A percentile compares a stretch with the other conserved stretches of the same genome.
phyloP scores from a whole-genome alignment of 495 filamentous ascomycete species.

The Penicillium riverlandense region DNA sequence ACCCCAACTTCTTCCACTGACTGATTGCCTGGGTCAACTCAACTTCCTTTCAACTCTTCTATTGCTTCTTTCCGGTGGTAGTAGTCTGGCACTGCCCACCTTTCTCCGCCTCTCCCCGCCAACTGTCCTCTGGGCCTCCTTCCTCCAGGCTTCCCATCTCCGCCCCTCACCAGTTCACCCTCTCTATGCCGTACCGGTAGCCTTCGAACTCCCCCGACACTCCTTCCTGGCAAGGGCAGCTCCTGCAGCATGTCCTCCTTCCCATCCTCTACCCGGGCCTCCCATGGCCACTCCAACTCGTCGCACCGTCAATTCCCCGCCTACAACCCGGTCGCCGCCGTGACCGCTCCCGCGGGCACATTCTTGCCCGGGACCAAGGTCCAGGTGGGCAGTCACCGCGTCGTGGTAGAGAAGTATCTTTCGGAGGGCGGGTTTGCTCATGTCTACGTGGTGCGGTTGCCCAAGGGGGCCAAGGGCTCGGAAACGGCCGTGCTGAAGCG shows the following conservation, averaged over 20 bases:
- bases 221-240: constrained; percentile 22
- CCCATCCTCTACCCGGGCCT: constrained; percentile 17
- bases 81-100: constrained; percentile 16
- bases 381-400: constrained; percentile 85
- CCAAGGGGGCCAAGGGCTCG: constrained; percentile 67
- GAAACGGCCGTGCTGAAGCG: constrained; percentile 88
- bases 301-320: constrained; percentile 23
- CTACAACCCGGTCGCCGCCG: constrained; percentile 32
- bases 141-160: constrained; percentile 12
- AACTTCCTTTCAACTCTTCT: not conserved
- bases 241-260: constrained; percentile 29
- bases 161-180: not conserved
- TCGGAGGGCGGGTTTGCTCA: constrained; percentile 98
- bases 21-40: not conserved
- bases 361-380: constrained; percentile 93
- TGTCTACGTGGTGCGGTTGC: constrained; percentile 90
- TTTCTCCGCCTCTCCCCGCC: constrained; percentile 16
- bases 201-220: constrained; percentile 1
- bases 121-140: constrained; percentile 20
- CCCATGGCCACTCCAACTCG: constrained; percentile 25
- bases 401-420: constrained; percentile 95
- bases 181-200: constrained; percentile 22
- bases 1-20: constrained; percentile 3
- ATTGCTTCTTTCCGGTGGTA: not conserved
- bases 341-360: constrained; percentile 70